phyloP scores from a whole-genome alignment of 164 flowering plant genomes.

The Akebia trifoliata region DNA sequence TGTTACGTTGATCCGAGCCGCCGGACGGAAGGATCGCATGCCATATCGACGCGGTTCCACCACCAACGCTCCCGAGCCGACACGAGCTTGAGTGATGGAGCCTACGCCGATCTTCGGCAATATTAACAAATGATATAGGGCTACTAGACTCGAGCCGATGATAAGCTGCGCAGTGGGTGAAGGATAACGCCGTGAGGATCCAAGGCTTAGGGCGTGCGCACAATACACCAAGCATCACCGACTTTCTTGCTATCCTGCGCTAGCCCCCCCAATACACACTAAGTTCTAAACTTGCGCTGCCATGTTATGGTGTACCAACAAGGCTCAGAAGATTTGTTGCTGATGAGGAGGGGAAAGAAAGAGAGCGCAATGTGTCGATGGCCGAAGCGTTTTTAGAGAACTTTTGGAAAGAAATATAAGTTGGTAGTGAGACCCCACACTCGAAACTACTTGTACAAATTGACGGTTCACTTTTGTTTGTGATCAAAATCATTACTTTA shows the following conservation, averaged over 20 bases:
- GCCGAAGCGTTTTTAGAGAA: no score
- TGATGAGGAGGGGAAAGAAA: no score
- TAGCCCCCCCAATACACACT: no score
- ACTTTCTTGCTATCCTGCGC: slow-evolving; percentile 17
- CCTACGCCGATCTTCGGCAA: slow-evolving; percentile 10
- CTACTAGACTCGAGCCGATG: slow-evolving; percentile 16
- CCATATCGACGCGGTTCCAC: slow-evolving; percentile 59
- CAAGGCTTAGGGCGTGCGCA: slow-evolving; percentile 67
- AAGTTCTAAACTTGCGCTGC: no score
- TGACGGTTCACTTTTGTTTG: no score
- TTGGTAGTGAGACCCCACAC: no score
- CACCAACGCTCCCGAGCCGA: slow-evolving; percentile 17
- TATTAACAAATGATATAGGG: slow-evolving; percentile 12
- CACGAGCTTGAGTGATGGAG: slow-evolving; percentile 38
- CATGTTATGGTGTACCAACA: background rate
- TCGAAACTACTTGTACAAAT: no score
- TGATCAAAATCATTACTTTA: no score
- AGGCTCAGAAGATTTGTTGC: no score
- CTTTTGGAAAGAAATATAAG: no score
- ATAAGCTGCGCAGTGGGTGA: slow-evolving; percentile 26
- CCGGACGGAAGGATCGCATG: slow-evolving; percentile 54
- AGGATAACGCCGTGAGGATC: slow-evolving; percentile 34
- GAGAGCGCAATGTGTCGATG: no score
- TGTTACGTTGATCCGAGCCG: slow-evolving; percentile 12
- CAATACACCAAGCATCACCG: slow-evolving; percentile 65